Conservation (phyloP, 1,284 basidiomycete species). For the Ganoderma lucidum region DNA sequence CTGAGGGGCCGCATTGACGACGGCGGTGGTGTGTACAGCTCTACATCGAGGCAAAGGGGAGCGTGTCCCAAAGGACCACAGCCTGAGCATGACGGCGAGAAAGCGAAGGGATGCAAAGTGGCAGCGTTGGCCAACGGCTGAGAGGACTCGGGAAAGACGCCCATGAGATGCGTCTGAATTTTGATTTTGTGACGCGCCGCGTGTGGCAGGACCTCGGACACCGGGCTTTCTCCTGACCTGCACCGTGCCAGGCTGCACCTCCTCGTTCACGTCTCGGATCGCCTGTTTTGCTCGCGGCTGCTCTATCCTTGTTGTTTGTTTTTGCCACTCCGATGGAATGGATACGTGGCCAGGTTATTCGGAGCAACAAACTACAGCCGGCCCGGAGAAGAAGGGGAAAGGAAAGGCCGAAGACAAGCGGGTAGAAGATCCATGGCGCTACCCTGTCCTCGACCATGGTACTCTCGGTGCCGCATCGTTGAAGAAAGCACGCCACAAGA, state of each 20-base stretch:
- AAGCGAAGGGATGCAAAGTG: conserved; percentile 17
- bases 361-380: conserved; percentile 31
- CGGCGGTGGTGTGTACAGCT: conserved; percentile 48
- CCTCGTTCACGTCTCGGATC: not conserved
- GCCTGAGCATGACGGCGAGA: conserved; percentile 54
- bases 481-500: conserved; percentile 39
- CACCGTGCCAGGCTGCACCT: no score
- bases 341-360: conserved; percentile 69
- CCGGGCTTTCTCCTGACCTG: conserved; percentile 14
- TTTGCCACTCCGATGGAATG: conserved; percentile 64
- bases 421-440: conserved; percentile 43
- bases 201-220: conserved; percentile 29
- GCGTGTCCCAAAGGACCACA: conserved; percentile 53
- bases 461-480: conserved; percentile 62
- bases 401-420: conserved; percentile 33
- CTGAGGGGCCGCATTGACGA: conserved; percentile 44
- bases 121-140: not conserved
- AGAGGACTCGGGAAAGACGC: not conserved
- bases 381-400: conserved; percentile 41
- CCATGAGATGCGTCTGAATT: conserved; percentile 30
- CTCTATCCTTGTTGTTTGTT: conserved; percentile 13
- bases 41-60: conserved; percentile 47
- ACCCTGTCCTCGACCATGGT: conserved; percentile 65
- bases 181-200: conserved; percentile 25
- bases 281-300: not conserved